These are phyloP conservation scores for Ochetophila trinervis DNA, from an alignment of 306 rosid species.

Conservation along the genomic window DNA sequence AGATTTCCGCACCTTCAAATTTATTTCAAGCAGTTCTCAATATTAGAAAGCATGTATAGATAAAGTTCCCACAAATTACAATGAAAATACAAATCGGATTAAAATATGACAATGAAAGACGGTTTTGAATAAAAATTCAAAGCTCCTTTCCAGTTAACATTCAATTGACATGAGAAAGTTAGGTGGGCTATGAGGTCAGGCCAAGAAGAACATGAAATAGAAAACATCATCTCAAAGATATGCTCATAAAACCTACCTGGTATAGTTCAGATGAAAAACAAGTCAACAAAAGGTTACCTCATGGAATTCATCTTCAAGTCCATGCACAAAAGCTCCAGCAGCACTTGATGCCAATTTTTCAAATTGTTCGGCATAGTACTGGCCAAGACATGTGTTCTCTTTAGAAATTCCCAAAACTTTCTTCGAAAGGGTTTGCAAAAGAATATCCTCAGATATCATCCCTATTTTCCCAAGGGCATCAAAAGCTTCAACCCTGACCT, in stretches of 20 bases:
- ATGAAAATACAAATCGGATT: not conserved
- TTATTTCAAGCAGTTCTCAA: conserved; percentile 22
- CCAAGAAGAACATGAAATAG: not conserved
- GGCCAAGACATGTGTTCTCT: conserved; percentile 39
- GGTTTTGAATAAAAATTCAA: not conserved
- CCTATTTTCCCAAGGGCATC: conserved; percentile 52
- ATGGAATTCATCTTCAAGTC: conserved; percentile 89
- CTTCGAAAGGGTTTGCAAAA: conserved; percentile 77
- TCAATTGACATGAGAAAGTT: not conserved
- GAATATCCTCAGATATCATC: conserved; percentile 69
- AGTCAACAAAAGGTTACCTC: conserved; percentile 48
- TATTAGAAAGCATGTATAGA: not conserved
- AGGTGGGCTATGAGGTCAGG: not conserved
- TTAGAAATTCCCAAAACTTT: conserved; percentile 48
- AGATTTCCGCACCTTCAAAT: conserved; percentile 72
- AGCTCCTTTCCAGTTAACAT: not conserved
- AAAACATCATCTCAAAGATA: not conserved
- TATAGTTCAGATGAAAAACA: not conserved
- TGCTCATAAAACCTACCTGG: not conserved
- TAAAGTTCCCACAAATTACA: conserved; percentile 2
- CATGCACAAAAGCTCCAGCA: conserved; percentile 87
- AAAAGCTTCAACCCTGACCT: conserved; percentile 75
- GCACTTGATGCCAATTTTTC: conserved; percentile 40
- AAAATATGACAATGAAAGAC: not conserved
- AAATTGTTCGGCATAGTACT: conserved; percentile 43